Evolutionary conservation across 2,329 filamentous ascomycete species (phyloP), one percentile per base, ranked within the genome.

Genomic region (Aspergillus thermomutatus): DNA sequence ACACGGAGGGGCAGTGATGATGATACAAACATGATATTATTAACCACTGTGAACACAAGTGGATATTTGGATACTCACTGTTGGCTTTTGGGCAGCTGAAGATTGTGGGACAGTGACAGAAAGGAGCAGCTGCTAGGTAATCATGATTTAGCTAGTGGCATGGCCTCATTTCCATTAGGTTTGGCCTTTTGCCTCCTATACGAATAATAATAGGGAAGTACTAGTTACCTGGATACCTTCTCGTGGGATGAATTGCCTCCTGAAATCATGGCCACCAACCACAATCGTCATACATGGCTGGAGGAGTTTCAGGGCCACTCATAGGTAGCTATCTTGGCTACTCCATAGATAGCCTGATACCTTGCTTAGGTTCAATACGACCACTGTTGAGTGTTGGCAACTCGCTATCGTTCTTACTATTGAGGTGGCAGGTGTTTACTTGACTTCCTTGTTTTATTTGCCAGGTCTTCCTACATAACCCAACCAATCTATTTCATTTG

Each of bases 221-320:
- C 31, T 37, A 37, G 31, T 37, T 37, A 37, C 31, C 31, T 37
- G 31, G 31, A 14, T 17, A 17, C 3, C 31, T 37, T 37, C 14
- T 37, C 5, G 31, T 37, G 31, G 31, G 31, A 14, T 37, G 54
- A 58, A 59, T 63, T 57, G 61, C 60, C 60, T 63, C 60, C 59
- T 61, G 52, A 60, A 60, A 61, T 58, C 41, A 27, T 47, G 28
- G 40, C 55, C 55, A 57, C 60, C 60, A 63, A 61, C 60, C 60
- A 63, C 43, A 48, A 54, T 52, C 50, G 53, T 55, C 49, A 34
- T 58, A 50, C 60, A 45, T 53, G 14, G 31, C 31, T 37, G 23
- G 19, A 46, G 57, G 53, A 53, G 47, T 43, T 45, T 50, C 49
- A 47, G 27, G 41, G 11, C 43, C 47, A 34, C 45, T 28, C 49